These are phyloP conservation scores for Pseudogymnoascus sp. DNA, from an alignment of 2,329 filamentous ascomycete genomes.

Conservation along the genomic window DNA sequence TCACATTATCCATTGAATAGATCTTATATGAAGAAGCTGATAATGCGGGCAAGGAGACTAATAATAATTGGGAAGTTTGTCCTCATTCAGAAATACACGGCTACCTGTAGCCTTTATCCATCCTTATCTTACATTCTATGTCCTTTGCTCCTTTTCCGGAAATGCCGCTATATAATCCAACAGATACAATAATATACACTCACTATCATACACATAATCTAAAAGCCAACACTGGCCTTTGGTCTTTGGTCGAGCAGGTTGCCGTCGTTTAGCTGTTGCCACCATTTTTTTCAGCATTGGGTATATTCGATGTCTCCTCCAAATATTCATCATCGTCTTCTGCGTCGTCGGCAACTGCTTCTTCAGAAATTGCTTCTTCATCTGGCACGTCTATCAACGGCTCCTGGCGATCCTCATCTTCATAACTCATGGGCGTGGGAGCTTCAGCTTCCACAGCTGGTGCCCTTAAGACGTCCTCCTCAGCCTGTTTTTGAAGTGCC, in stretches of 20 bases:
- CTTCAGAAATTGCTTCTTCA: not conserved
- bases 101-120: not conserved
- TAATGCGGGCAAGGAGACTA: not conserved
- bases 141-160: not conserved
- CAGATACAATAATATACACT: constrained; percentile 5
- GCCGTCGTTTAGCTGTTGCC: not conserved
- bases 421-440: not conserved
- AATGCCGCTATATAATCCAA: not conserved
- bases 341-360: not conserved
- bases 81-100: not conserved
- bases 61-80: not conserved
- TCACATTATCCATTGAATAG: not conserved
- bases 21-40: not conserved
- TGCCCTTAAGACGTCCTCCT: not conserved
- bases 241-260: not conserved
- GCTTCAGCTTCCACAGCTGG: not conserved
- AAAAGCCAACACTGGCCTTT: not conserved
- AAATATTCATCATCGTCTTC: constrained; percentile 4
- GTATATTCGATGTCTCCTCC: not conserved
- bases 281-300: not conserved
- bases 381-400: not conserved
- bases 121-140: constrained; percentile 1
- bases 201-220: not conserved
- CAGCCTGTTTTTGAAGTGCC: not conserved
- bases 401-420: constrained; percentile 4